Conservation (phyloP, 1,284 basidiomycete genomes). For the Irpex rosettiformis region DNA sequence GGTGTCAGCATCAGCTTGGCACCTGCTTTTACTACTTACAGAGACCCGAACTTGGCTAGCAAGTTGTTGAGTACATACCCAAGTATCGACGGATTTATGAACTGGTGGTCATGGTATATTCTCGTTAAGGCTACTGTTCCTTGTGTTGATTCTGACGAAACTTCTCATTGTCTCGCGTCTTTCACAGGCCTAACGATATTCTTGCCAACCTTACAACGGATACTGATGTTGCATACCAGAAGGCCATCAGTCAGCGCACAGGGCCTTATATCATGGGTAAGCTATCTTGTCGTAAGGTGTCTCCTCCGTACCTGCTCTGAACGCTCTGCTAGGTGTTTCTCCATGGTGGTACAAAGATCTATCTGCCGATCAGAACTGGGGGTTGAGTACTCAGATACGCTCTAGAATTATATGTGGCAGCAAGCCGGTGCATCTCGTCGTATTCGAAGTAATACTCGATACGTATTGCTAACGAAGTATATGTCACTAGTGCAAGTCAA, state of each 20-base stretch:
- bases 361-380: constrained; percentile 30
- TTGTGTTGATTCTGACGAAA: neutral
- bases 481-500: constrained; percentile 21
- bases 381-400: constrained; percentile 32
- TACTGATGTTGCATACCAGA: constrained; percentile 15
- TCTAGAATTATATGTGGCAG: constrained; percentile 30
- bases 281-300: constrained; percentile 7
- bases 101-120: constrained; percentile 37
- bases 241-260: constrained; percentile 26
- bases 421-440: constrained; percentile 28
- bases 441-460: no score
- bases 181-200: constrained; percentile 28
- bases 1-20: constrained; percentile 29
- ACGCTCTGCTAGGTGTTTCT: constrained; percentile 22
- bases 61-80: constrained; percentile 27
- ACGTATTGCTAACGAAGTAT: constrained; percentile 26
- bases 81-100: constrained; percentile 34
- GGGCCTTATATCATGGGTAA: constrained; percentile 32
- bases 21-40: constrained; percentile 30
- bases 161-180: neutral
- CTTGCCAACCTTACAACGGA: constrained; percentile 26
- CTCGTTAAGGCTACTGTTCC: no score
- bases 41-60: constrained; percentile 25
- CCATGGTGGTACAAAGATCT: constrained; percentile 37
- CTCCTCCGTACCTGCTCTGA: constrained; percentile 6